Percentiles rank a stretch among this genome's conserved stretches.
These are phyloP conservation scores for Lepidopterella palustris DNA, from an alignment of 495 filamentous ascomycete genomes.

Conservation along the genomic window DNA sequence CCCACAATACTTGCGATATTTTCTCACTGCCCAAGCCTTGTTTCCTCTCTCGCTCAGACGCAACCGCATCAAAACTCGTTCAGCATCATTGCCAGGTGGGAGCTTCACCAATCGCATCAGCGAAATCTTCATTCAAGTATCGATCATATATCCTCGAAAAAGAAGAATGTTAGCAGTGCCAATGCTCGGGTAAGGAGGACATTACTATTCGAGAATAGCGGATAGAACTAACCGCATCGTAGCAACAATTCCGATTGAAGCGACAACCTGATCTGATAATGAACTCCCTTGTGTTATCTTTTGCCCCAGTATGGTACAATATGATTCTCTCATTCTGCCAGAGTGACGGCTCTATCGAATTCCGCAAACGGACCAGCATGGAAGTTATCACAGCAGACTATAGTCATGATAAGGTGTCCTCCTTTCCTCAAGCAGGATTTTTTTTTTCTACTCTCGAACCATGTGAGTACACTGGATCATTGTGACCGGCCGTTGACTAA, in stretches of 20 bases:
- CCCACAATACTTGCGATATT: conserved; percentile 67
- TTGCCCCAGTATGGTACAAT: conserved; percentile 58
- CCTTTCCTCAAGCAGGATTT: conserved; percentile 66
- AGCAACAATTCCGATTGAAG: conserved; percentile 57
- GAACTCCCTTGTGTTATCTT: conserved; percentile 60
- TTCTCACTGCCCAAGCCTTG: conserved; percentile 47
- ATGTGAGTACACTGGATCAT: conserved; percentile 36
- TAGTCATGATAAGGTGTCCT: conserved; percentile 58
- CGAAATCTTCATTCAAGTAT: conserved; percentile 64
- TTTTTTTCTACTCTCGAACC: conserved; percentile 49
- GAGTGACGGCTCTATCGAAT: conserved; percentile 70
- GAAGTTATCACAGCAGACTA: conserved; percentile 53
- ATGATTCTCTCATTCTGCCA: conserved; percentile 61
- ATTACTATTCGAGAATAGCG: neutral
- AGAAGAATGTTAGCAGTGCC: conserved; percentile 41
- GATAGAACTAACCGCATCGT: conserved; percentile 21
- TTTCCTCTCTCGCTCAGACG: conserved; percentile 37
- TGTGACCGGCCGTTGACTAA: neutral
- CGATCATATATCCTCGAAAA: conserved; percentile 62
- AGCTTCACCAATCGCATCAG: conserved; percentile 52
- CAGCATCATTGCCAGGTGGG: conserved; percentile 72
- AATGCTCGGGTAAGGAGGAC: conserved; percentile 34
- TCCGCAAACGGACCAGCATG: conserved; percentile 68
- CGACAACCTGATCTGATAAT: conserved; percentile 58
- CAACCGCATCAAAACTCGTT: conserved; percentile 54